Evolutionary conservation across 2,329 filamentous ascomycete genomes (phyloP), one percentile per base, ranked within the genome.

Genomic region (Ophioceras dolichostomum): DNA sequence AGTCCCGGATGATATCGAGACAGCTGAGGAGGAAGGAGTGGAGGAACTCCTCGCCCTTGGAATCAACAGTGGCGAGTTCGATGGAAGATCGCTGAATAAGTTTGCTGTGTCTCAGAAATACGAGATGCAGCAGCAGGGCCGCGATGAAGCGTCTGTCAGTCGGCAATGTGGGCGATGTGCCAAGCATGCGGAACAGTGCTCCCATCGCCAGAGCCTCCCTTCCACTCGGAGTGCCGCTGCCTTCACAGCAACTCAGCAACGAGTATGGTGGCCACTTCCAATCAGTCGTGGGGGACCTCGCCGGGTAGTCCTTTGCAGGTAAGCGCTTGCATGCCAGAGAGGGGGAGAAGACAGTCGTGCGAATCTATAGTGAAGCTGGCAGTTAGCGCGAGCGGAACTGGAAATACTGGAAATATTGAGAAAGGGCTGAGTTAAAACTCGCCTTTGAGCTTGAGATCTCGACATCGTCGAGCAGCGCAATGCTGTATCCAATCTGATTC

Each of bases 401-500:
- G 10, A 12, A n/a, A n/a, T n/a, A n/a, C n/a, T n/a, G n/a, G n/a
- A n/a, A n/a, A n/a, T n/a, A n/a, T n/a, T n/a, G n/a, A n/a, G n/a
- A n/a, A n/a, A n/a, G n/a, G n/a, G n/a, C n/a, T n/a, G n/a, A n/a
- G n/a, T n/a, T n/a, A n/a, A n/a, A n/a, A n/a, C 47, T 28, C 45
- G 73, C 72, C 54, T 81, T 82, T 2, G 75, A 79, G 48, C 81
- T 79, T 34, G 61, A 58, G 46, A 73, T 80, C 36, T 77, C 68
- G 10, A 83, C 51, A 24, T 66, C 69, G 41, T 84, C 78, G 31
- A 83, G 62, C 18, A 83, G 57, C 2, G 73, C 76, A 5, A 79
- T 61, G 47, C 75, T 79, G 49, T 70, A 74, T 1, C 73, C 70
- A n/a, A 59, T 56, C 0, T 49, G 51, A 36, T 76, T 63, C 41